Percentiles rank a stretch among this genome's conserved stretches.
phyloP scores from a whole-genome alignment of 305 asterid species.

The Fraxinus baroniana region DNA sequence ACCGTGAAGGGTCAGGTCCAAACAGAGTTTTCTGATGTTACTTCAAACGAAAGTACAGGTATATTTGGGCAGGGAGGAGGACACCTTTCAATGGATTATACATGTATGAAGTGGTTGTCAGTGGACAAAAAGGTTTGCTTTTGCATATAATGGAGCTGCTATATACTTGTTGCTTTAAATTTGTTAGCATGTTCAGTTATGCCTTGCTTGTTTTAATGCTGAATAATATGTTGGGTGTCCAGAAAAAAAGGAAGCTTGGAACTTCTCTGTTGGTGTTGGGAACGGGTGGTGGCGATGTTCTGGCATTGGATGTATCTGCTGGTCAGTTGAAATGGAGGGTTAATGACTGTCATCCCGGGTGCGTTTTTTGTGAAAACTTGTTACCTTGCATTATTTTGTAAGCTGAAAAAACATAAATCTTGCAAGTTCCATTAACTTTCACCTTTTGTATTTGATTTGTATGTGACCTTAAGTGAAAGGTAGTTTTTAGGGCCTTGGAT shows the following conservation, averaged over 20 bases:
- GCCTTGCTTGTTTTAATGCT: slow-evolving; percentile 5
- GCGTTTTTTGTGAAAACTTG: slow-evolving; percentile 18
- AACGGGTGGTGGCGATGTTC: slow-evolving; percentile 90
- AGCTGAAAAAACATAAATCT: not conserved
- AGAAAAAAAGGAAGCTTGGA: slow-evolving; percentile 90
- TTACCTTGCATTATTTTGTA: not conserved
- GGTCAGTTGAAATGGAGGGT: slow-evolving; percentile 90
- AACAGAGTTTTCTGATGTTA: slow-evolving; percentile 74
- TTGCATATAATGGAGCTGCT: not conserved
- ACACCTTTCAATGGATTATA: slow-evolving; percentile 89
- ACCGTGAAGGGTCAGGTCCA: slow-evolving; percentile 83
- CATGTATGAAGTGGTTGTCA: slow-evolving; percentile 89
- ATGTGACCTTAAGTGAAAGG: not conserved
- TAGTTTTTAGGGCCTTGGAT: not conserved
- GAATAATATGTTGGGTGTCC: slow-evolving; percentile 12
- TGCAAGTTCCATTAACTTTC: slow-evolving; percentile 12
- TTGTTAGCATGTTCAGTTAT: not conserved
- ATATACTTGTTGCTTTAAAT: not conserved
- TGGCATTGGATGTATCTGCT: slow-evolving; percentile 78
- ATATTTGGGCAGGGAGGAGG: slow-evolving; percentile 57
- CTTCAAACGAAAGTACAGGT: slow-evolving; percentile 42
- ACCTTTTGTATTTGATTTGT: not conserved
- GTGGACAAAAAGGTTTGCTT: slow-evolving; percentile 62
- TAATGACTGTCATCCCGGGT: slow-evolving; percentile 90
- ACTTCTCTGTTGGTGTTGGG: slow-evolving; percentile 76